phyloP scores from a whole-genome alignment of 441 rosid species.

The Populus hybrid region DNA sequence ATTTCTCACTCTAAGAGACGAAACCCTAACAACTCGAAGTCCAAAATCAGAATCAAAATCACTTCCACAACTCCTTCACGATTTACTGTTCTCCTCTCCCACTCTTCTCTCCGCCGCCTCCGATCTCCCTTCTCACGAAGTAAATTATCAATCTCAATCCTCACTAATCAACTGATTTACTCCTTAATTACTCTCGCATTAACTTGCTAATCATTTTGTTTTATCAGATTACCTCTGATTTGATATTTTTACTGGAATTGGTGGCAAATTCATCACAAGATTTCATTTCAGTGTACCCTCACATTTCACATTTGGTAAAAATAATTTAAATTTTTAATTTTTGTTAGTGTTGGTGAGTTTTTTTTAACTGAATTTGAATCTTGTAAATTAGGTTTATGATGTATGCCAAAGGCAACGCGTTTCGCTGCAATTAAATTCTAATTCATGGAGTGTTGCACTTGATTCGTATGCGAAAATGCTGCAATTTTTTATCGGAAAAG shows the following conservation, averaged over 20 bases:
- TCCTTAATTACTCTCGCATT: background rate
- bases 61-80: slow-evolving; percentile 44
- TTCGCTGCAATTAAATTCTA: slow-evolving; percentile 47
- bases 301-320: slow-evolving; percentile 43
- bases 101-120: slow-evolving; percentile 57
- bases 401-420: slow-evolving; percentile 40
- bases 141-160: background rate
- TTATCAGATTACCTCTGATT: slow-evolving; percentile 45
- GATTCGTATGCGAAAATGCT: slow-evolving; percentile 42
- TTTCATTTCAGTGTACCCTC: slow-evolving; percentile 23
- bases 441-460: slow-evolving; percentile 54
- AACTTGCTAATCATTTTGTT: background rate
- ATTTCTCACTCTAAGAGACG: slow-evolving; percentile 75
- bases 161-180: background rate
- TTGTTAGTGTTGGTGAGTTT: background rate
- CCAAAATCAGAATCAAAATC: slow-evolving; percentile 32
- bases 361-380: background rate
- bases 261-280: slow-evolving; percentile 39
- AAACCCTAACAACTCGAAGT: slow-evolving; percentile 46
- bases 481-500: slow-evolving; percentile 44
- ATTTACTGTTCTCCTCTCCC: slow-evolving; percentile 54
- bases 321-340: background rate
- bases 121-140: slow-evolving; percentile 70
- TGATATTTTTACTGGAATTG: slow-evolving; percentile 54
- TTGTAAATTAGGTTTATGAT: slow-evolving; percentile 46